Conservation (phyloP, 495 filamentous ascomycete genomes). For the Penicillium turbatum region DNA sequence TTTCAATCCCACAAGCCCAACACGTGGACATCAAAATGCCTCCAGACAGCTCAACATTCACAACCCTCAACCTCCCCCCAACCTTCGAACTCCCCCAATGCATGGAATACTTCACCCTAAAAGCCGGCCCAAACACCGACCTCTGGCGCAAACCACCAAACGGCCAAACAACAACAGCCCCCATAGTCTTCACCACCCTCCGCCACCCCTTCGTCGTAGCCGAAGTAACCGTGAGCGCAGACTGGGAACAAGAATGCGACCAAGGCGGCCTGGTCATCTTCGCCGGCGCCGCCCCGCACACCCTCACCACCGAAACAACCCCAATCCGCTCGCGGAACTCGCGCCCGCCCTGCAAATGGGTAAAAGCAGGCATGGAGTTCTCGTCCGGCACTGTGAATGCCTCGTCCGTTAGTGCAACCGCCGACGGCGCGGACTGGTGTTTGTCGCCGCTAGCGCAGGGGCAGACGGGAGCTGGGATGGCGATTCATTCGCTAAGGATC, state of each 20-base stretch:
- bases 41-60: conserved; percentile 49
- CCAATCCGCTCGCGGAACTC: background rate
- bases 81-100: conserved; percentile 46
- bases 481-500: conserved; percentile 45
- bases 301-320: conserved; percentile 20
- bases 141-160: conserved; percentile 52
- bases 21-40: too few species aligned
- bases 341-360: conserved; percentile 50
- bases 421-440: conserved; percentile 56
- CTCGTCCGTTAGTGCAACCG: conserved; percentile 52
- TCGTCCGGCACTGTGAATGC: conserved; percentile 49
- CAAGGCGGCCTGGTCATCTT: conserved; percentile 74
- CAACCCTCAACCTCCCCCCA: conserved; percentile 46
- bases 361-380: conserved; percentile 57
- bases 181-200: conserved; percentile 54
- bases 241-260: conserved; percentile 59
- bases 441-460: conserved; percentile 41
- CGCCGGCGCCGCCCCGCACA: conserved; percentile 61
- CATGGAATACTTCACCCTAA: conserved; percentile 55
- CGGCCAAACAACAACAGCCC: conserved; percentile 53
- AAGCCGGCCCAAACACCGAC: conserved; percentile 53
- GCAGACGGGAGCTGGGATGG: conserved; percentile 10
- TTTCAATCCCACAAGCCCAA: too few species aligned
- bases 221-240: conserved; percentile 55
- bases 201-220: conserved; percentile 51